Evolutionary conservation across 371 early-diverging fungal species (phyloP).

Genomic region (Chytridiales sp.): DNA sequence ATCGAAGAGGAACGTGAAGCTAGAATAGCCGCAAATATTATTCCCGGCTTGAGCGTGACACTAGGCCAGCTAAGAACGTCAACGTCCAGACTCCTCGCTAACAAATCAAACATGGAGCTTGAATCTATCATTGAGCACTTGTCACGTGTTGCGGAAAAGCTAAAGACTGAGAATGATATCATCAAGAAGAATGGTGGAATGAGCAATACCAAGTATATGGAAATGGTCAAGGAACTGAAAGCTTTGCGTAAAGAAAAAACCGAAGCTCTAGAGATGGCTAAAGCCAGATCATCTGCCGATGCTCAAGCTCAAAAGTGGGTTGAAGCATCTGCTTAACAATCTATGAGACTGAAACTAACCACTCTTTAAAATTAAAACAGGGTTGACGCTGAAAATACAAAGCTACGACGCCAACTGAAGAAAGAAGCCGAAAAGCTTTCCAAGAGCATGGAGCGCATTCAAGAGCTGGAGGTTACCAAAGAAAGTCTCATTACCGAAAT

Average conservation of each 20-base stretch:
- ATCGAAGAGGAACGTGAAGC: constrained; percentile 12
- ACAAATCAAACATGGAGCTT: constrained; percentile 28
- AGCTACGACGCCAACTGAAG: constrained; percentile 30
- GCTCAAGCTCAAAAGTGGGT: constrained; percentile 13
- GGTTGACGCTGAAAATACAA: constrained; percentile 44
- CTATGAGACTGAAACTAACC: not conserved
- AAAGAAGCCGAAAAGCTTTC: constrained; percentile 25
- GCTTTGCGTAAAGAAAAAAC: constrained; percentile 27
- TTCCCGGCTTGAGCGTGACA: constrained; percentile 22
- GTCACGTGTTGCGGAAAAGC: constrained; percentile 27
- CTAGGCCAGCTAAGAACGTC: constrained; percentile 18
- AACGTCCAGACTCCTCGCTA: constrained; percentile 11
- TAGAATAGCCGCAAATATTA: constrained; percentile 3
- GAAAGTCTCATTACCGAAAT: constrained; percentile 30
- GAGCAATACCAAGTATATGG: constrained; percentile 34
- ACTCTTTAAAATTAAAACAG: constrained; percentile 14
- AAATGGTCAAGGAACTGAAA: constrained; percentile 39
- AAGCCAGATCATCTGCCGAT: constrained; percentile 13
- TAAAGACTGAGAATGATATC: constrained; percentile 30
- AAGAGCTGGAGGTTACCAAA: constrained; percentile 30
- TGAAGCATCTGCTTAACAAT: not conserved
- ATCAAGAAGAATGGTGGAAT: constrained; percentile 18
- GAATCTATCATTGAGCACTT: constrained; percentile 37
- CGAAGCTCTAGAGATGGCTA: constrained; percentile 19
- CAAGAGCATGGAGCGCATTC: constrained; percentile 1